phyloP scores from a whole-genome alignment of 2,329 filamentous ascomycete species.

The Seiridium unicorne region DNA sequence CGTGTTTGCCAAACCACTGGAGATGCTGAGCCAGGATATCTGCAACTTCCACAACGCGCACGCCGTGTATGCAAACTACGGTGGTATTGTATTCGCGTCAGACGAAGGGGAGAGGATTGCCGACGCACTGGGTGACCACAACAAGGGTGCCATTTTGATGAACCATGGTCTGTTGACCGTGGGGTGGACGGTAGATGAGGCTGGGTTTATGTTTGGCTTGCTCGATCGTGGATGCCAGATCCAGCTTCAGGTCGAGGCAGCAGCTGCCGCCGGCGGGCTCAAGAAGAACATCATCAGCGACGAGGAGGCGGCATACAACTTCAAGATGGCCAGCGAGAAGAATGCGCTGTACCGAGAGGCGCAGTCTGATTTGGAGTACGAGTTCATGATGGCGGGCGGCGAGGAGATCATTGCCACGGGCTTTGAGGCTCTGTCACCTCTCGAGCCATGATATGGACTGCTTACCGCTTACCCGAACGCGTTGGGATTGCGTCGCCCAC shows the following conservation, averaged over 20 bases:
- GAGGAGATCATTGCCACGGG: slow-evolving; percentile 28
- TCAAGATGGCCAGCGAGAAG: slow-evolving; percentile 31
- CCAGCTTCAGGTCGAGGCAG: slow-evolving; percentile 68
- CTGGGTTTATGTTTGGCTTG: slow-evolving; percentile 66
- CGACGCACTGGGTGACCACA: slow-evolving; percentile 53
- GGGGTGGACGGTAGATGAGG: slow-evolving; percentile 71
- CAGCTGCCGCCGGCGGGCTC: slow-evolving; percentile 41
- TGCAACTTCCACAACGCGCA: slow-evolving; percentile 65
- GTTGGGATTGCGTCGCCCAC: background rate
- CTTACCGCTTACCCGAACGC: background rate
- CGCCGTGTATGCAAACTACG: slow-evolving; percentile 59
- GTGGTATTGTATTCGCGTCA: slow-evolving; percentile 53
- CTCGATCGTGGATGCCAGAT: slow-evolving; percentile 68
- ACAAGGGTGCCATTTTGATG: slow-evolving; percentile 63
- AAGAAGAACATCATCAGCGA: slow-evolving; percentile 40
- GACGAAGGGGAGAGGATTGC: slow-evolving; percentile 66
- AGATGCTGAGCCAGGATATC: slow-evolving; percentile 70
- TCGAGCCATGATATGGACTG: background rate
- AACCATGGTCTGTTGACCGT: slow-evolving; percentile 75
- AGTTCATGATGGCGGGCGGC: slow-evolving; percentile 28
- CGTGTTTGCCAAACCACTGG: slow-evolving; percentile 60
- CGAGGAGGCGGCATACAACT: slow-evolving; percentile 40
- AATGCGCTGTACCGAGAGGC: slow-evolving; percentile 30
- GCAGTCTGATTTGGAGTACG: slow-evolving; percentile 31
- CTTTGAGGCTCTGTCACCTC: slow-evolving; percentile 20